These are phyloP conservation scores for Tulasnella sp. DNA, from an alignment of 768 basidiomycete species.

Conservation along the genomic window DNA sequence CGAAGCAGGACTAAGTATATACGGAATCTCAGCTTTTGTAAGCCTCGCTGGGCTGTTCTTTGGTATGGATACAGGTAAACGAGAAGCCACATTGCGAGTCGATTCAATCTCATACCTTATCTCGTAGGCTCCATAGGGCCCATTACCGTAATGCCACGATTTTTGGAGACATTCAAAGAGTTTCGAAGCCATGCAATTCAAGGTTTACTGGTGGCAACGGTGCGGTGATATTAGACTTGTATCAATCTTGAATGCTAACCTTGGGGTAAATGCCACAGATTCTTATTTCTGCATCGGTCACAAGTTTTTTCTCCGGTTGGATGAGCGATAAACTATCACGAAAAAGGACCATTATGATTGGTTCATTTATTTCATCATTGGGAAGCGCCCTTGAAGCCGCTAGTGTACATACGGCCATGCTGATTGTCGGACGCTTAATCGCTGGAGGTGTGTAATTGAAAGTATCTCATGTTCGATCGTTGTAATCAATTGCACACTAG, in stretches of 20 bases:
- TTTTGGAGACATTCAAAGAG: conserved; percentile 22
- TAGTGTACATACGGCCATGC: conserved; percentile 26
- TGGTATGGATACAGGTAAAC: conserved; percentile 27
- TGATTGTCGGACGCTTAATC: conserved; percentile 35
- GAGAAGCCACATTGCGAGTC: neutral
- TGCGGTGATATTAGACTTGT: neutral
- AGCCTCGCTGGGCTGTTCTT: conserved; percentile 27
- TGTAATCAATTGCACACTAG: neutral
- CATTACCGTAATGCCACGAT: conserved; percentile 36
- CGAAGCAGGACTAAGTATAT: too few relatives aligned
- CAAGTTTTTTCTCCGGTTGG: conserved; percentile 25
- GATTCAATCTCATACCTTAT: neutral
- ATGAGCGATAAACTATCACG: conserved; percentile 37
- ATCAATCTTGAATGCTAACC: neutral
- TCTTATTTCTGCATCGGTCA: conserved; percentile 18
- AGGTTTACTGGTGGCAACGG: conserved; percentile 18
- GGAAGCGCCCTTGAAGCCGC: conserved; percentile 31
- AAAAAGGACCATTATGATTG: conserved; percentile 34
- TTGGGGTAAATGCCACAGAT: conserved; percentile 9
- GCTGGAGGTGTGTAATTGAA: conserved; percentile 25
- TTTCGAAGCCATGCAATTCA: conserved; percentile 14
- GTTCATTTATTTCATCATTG: conserved; percentile 31
- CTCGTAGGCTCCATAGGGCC: conserved; percentile 29
- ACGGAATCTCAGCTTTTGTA: neutral
- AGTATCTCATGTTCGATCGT: neutral